Base-by-base conservation (phyloP, 129 eudicot genomes). In the Lactuca sativa region DNA sequence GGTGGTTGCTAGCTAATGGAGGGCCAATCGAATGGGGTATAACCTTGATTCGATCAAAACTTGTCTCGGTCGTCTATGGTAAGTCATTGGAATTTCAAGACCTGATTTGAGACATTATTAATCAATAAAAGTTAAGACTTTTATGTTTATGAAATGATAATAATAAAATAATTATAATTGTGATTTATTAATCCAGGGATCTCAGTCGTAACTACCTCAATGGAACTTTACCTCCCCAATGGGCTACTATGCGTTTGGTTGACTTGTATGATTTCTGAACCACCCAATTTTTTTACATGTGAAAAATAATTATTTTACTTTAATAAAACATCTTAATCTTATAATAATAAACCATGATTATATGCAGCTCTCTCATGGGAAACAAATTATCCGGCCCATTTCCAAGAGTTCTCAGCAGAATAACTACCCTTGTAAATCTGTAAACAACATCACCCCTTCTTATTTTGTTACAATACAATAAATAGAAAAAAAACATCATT, bases 291-390 rank as follows among this genome's bases (percentile, higher is more conserved):
- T 18, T 44, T 47, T 51, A 7, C 64, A 17, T 38, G 40, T 10
- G 10, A 56, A 59, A 52, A 15, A 32, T 7, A 32, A 25, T 4
- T 10, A 17, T 33, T 6, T 69, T 34, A 63, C 3, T 3, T 4
- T 66, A 14, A 66, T 36, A 48, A 67, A 25, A 12, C 1, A 34
- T 21, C 21, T 56, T 49, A 9, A n/a, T n/a, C n/a, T n/a, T n/a
- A n/a, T n/a, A n/a, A n/a, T 44, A 37, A 9, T 70, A 41, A 33
- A 11, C 59, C 72, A 70, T 59, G 17, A 77, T 48, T 59, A 52
- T 77, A n/a, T 80, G 87, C 89, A 90, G 95, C 65, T 87, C 91
- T 71, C 58, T 90, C 34, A 90, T 90, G 97, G 97, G 97, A 85
- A 90, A 90, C 74, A 81, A 78, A 40, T 76, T 90, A 71, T 84